phyloP scores from a whole-genome alignment of 768 basidiomycete genomes.

The Sarcomyxa edulis region DNA sequence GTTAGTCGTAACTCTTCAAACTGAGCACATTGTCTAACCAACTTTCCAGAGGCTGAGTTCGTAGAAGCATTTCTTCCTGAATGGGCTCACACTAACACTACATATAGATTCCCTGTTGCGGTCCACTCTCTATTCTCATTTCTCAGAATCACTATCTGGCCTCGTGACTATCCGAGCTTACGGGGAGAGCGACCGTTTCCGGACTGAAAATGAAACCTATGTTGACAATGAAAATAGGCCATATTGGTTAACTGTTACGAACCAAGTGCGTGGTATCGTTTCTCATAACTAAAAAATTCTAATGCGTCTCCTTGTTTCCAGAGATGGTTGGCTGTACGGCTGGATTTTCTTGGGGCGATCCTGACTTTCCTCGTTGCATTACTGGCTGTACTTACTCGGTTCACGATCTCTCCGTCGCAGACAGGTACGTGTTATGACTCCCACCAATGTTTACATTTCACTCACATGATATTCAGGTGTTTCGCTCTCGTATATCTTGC shows the following conservation, averaged over 20 bases:
- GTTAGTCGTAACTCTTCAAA: conserved; percentile 23
- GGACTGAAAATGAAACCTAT: conserved; percentile 63
- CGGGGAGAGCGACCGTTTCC: conserved; percentile 73
- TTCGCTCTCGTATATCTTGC: conserved; percentile 77
- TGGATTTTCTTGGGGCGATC: conserved; percentile 76
- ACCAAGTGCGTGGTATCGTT: conserved; percentile 60
- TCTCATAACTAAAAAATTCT: too few relatives aligned
- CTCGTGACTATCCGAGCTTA: conserved; percentile 87
- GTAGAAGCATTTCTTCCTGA: background rate
- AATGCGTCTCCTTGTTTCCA: too few relatives aligned
- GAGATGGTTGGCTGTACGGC: conserved; percentile 83
- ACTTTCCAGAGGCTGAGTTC: conserved; percentile 34
- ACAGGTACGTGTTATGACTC: conserved; percentile 73
- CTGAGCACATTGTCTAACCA: conserved; percentile 28
- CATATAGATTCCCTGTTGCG: conserved; percentile 73
- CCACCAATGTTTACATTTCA: too few relatives aligned
- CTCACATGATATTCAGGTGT: too few relatives aligned
- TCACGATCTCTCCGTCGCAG: conserved; percentile 72
- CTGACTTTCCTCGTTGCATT: conserved; percentile 78
- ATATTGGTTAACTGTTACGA: conserved; percentile 82
- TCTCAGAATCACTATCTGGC: conserved; percentile 89
- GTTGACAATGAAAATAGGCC: conserved; percentile 87
- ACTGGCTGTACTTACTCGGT: conserved; percentile 69
- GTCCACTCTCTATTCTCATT: conserved; percentile 85
- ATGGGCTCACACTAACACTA: conserved; percentile 1